A percentile compares a stretch with the other conserved stretches of the same genome.
These are phyloP conservation scores for Tricholoma saponaceum DNA, from an alignment of 768 basidiomycete species.

Conservation along the genomic window DNA sequence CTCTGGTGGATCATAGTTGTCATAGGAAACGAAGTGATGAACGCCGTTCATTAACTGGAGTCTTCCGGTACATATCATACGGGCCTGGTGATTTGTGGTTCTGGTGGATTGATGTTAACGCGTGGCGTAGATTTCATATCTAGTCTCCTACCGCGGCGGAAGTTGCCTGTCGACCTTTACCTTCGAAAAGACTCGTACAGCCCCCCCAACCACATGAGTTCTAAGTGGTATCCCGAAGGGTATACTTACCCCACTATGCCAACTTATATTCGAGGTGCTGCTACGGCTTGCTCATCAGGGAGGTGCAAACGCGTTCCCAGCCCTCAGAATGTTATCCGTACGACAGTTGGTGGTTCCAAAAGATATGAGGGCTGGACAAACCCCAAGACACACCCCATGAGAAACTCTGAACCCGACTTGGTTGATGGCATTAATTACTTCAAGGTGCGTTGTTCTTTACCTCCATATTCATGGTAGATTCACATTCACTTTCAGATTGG, in stretches of 20 bases:
- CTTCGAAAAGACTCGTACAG: not conserved
- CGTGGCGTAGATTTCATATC: not conserved
- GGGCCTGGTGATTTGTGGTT: not conserved
- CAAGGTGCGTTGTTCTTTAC: not conserved
- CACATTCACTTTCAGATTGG: not conserved
- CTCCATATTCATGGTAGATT: not conserved
- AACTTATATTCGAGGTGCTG: not conserved
- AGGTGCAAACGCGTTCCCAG: not conserved
- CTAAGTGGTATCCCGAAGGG: not conserved
- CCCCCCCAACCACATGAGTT: not conserved
- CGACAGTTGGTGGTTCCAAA: not conserved
- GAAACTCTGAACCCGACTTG: not conserved
- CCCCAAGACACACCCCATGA: not conserved
- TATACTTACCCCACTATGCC: not conserved
- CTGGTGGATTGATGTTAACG: not conserved
- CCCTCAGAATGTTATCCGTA: too few species aligned
- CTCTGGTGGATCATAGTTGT: not conserved
- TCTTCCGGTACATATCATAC: not conserved
- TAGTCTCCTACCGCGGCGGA: not conserved
- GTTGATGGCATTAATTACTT: not conserved
- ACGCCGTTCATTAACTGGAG: not conserved
- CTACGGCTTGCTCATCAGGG: not conserved
- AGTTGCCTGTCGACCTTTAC: not conserved
- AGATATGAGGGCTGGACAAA: not conserved
- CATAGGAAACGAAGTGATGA: not conserved